Evolutionary conservation across 768 basidiomycete genomes (phyloP), one percentile per base, ranked within the genome.

Genomic region (Mycena filopes): DNA sequence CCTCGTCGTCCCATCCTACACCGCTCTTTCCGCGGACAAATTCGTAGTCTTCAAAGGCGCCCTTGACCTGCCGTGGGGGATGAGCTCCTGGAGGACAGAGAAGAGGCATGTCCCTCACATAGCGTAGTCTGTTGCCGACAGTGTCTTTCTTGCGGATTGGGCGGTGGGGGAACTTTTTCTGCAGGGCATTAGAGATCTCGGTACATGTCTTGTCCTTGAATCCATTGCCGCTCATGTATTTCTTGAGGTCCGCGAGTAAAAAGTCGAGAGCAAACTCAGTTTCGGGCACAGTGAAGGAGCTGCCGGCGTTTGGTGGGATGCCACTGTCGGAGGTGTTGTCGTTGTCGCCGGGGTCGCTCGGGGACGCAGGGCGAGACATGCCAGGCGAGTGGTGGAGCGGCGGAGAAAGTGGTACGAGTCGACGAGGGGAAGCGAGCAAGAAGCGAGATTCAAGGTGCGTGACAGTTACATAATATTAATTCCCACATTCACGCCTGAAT

Each of bases 1-100:
- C n/a, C 40, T 31, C 33, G 28, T 64, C 62, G 25, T 64, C 62
- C 62, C 62, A 64, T 4, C 62, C 62, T 20, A 55, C 51, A 9
- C 43, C 62, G 28, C 41, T 55, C 42, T 46, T 47, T 33, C 26
- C 38, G 18, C 48, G 45, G 4, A 55, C 62, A 33, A 56, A 55
- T 6, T 50, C 38, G 41, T 64, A 57, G 33, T 38, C 47, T 20
- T 61, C 49, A 25, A 42, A 57, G 1, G 13, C 13, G 5, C 26
- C 25, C 46, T 64, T 64, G 21, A 64, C 38, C 62, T 64, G 46
- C 9, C n/a, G n/a, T n/a, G 9, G 7, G 33, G 6, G 31, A 55
- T 51, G 11, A 51, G 48, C 28, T 49, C 9, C 28, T 29, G 15
- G 18, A 41, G 38, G 53, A 54, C 2, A 41, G 36, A 10, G 21